phyloP scores from a whole-genome alignment of 2,329 filamentous ascomycete genomes.

The Clarireedia homoeocarpa region DNA sequence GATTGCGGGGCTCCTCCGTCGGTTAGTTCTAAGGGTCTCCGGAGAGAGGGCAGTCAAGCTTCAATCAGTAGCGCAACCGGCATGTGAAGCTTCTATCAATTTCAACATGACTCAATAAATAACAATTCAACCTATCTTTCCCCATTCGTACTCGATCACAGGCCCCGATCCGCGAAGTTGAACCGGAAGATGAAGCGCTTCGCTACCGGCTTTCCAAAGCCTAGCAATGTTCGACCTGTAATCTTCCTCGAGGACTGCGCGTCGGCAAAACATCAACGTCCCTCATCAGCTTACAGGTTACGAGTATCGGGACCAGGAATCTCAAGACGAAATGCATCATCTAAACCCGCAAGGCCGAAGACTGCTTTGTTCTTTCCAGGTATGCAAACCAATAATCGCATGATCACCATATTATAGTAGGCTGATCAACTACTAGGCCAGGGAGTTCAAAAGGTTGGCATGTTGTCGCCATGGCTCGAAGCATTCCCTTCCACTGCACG shows the following conservation, averaged over 20 bases:
- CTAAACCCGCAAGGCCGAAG: conserved; percentile 22
- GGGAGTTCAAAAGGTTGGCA: conserved; percentile 82
- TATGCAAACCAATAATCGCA: conserved; percentile 16
- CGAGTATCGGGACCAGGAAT: not conserved
- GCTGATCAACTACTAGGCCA: conserved; percentile 49
- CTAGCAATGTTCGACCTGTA: conserved; percentile 3
- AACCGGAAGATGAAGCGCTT: conserved; percentile 21
- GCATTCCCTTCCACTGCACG: conserved; percentile 72
- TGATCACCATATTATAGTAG: not conserved
- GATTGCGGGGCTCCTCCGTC: conserved; percentile 1
- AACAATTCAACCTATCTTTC: not conserved
- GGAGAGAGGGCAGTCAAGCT: not conserved
- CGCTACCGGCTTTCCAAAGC: conserved; percentile 17
- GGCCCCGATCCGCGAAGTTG: too few relatives aligned
- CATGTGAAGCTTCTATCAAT: conserved; percentile 1
- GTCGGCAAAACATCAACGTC: not conserved
- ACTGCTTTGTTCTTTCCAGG: conserved; percentile 34
- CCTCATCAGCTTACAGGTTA: not conserved
- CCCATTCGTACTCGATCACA: too few relatives aligned
- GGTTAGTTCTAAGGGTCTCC: not conserved
- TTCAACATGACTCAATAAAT: not conserved
- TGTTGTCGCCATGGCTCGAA: conserved; percentile 78
- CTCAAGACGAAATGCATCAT: conserved; percentile 22
- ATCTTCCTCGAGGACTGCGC: conserved; percentile 8
- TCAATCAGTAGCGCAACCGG: not conserved